phyloP scores from a whole-genome alignment of 2,329 filamentous ascomycete species.

The Pseudohalonectria lignicola region DNA sequence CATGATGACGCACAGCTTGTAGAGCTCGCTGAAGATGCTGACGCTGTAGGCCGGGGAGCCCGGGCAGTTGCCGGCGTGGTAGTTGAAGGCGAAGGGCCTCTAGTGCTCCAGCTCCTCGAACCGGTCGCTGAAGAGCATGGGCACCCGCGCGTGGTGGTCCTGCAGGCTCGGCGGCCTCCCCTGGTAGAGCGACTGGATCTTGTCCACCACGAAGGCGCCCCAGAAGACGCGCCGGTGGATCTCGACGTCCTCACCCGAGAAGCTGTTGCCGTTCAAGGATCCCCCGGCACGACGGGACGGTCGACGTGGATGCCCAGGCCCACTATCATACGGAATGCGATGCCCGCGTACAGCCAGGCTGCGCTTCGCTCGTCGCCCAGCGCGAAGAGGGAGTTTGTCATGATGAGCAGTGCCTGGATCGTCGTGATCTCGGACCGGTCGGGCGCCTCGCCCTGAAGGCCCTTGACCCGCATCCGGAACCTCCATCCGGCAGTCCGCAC shows the following conservation, averaged over 20 bases:
- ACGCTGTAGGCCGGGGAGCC: slow-evolving; percentile 6
- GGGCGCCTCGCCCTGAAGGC: slow-evolving; percentile 31
- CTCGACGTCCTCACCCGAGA: slow-evolving; percentile 18
- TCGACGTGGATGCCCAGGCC: slow-evolving; percentile 12
- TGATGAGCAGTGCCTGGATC: slow-evolving; percentile 39
- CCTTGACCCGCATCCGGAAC: slow-evolving; percentile 32
- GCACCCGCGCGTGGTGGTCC: slow-evolving; percentile 31
- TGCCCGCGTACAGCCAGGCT: slow-evolving; percentile 31
- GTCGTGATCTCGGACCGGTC: slow-evolving; percentile 41
- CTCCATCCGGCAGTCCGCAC: slow-evolving; percentile 34
- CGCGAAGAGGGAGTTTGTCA: slow-evolving; percentile 38
- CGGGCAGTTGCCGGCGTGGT: not conserved
- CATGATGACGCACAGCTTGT: slow-evolving; percentile 6
- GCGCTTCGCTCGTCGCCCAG: slow-evolving; percentile 34
- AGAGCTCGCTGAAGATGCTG: slow-evolving; percentile 6
- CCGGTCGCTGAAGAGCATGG: slow-evolving; percentile 33
- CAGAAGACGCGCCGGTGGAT: slow-evolving; percentile 11
- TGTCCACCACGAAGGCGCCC: slow-evolving; percentile 16
- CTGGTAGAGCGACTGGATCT: slow-evolving; percentile 43
- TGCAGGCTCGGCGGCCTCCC: slow-evolving; percentile 37
- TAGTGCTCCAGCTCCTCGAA: slow-evolving; percentile 43
- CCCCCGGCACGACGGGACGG: slow-evolving; percentile 6
- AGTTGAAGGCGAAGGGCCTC: slow-evolving; percentile 18
- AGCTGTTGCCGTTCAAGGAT: too few species aligned
- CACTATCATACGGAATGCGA: slow-evolving; percentile 13